Evolutionary conservation across 1,284 basidiomycete species (phyloP).

Genomic region (Butyriboletus appendiculatus): DNA sequence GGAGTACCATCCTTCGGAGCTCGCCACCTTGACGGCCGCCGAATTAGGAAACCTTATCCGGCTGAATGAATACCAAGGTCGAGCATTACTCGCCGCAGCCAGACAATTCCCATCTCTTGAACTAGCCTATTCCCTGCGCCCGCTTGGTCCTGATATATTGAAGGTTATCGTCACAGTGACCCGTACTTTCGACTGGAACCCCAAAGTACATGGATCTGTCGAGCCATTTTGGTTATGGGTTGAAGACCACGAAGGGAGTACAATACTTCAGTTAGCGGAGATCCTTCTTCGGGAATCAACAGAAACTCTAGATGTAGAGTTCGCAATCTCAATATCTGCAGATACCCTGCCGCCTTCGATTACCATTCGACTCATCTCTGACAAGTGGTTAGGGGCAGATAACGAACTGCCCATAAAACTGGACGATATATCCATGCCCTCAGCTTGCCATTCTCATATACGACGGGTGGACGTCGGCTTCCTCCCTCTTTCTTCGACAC

Average conservation of each 20-base stretch:
- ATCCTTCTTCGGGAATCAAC: conserved; percentile 73
- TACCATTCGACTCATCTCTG: conserved; percentile 81
- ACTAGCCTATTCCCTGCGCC: conserved; percentile 74
- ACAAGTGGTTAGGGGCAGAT: conserved; percentile 94
- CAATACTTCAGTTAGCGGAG: conserved; percentile 84
- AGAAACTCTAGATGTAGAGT: conserved; percentile 64
- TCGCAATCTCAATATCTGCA: conserved; percentile 74
- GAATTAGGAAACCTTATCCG: conserved; percentile 87
- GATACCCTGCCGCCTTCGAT: conserved; percentile 60
- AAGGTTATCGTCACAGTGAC: conserved; percentile 70
- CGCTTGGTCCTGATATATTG: conserved; percentile 84
- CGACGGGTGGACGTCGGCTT: conserved; percentile 83
- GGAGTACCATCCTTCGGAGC: conserved; percentile 77
- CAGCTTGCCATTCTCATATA: conserved; percentile 61
- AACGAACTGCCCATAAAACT: conserved; percentile 69
- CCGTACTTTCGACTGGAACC: conserved; percentile 85
- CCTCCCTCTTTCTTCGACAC: conserved; percentile 59
- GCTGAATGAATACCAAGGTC: conserved; percentile 85
- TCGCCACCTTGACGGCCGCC: conserved; percentile 72
- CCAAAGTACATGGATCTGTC: conserved; percentile 70
- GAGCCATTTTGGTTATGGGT: conserved; percentile 98
- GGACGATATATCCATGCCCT: conserved; percentile 77
- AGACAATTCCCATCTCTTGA: conserved; percentile 82
- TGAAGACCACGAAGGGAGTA: conserved; percentile 79
- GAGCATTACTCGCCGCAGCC: conserved; percentile 78